Conservation (phyloP, 2,329 filamentous ascomycete species). For the Dactylellina cionopaga region DNA sequence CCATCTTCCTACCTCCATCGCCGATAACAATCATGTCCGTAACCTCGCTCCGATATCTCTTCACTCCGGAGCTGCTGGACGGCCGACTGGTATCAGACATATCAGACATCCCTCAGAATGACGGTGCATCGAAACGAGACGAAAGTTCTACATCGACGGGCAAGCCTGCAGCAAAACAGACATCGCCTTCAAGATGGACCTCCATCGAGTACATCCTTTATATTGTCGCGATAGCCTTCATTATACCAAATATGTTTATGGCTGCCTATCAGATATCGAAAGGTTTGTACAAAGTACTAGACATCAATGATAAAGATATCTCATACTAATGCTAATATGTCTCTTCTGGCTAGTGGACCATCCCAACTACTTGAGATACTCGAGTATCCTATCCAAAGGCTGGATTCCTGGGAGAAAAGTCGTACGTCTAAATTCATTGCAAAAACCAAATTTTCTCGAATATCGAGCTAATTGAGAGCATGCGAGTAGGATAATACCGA, state of each 20-base stretch:
- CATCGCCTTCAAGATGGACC: conserved; percentile 76
- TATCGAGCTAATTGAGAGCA: not conserved
- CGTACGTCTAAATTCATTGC: conserved; percentile 64
- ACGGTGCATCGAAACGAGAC: conserved; percentile 43
- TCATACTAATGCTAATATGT: conserved; percentile 1
- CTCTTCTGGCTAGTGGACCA: conserved; percentile 71
- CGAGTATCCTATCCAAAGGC: conserved; percentile 76
- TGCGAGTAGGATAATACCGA: conserved; percentile 81
- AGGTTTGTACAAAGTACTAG: conserved; percentile 64
- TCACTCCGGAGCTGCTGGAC: conserved; percentile 50
- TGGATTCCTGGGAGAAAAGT: conserved; percentile 95
- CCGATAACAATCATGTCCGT: conserved; percentile 43
- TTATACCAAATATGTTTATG: conserved; percentile 89
- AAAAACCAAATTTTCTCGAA: not conserved
- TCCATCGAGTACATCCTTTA: conserved; percentile 89
- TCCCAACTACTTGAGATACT: conserved; percentile 80
- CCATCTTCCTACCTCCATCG: conserved; percentile 4
- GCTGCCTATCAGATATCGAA: conserved; percentile 85
- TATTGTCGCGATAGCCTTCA: conserved; percentile 72
- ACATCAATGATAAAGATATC: not conserved
- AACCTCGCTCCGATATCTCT: conserved; percentile 37
- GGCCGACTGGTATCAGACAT: conserved; percentile 46
- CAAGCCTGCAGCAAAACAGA: conserved; percentile 33
- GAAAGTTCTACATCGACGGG: conserved; percentile 19
- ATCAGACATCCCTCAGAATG: conserved; percentile 19